phyloP scores from a whole-genome alignment of 2,329 filamentous ascomycete genomes.

The Gyromitra esculenta region DNA sequence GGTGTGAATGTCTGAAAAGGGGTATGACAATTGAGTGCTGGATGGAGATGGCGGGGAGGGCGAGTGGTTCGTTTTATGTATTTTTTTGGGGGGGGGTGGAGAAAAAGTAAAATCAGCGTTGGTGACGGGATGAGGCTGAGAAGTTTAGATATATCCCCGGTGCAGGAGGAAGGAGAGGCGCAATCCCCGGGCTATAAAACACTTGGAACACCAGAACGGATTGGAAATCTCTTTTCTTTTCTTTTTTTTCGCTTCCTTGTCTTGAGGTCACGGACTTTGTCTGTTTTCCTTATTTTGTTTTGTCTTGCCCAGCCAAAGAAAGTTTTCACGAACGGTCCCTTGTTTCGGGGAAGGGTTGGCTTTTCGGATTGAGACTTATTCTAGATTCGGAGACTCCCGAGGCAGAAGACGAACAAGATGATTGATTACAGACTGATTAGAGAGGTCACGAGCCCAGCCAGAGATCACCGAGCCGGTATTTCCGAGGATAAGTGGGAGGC shows the following conservation, averaged over 20 bases:
- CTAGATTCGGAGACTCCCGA: conserved; percentile 39
- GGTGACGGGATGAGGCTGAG: conserved; percentile 47
- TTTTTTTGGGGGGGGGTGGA: neutral
- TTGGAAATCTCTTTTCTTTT: conserved; percentile 12
- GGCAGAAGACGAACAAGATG: neutral
- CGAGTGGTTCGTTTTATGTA: conserved; percentile 28
- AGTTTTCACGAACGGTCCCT: conserved; percentile 8
- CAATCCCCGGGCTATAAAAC: conserved; percentile 21
- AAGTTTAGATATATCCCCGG: conserved; percentile 26
- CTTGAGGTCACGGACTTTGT: conserved; percentile 4
- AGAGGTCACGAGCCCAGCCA: conserved; percentile 25
- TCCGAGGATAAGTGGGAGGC: conserved; percentile 10
- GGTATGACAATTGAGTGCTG: conserved; percentile 1
- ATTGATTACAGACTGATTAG: neutral
- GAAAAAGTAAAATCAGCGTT: neutral
- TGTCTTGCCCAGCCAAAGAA: conserved; percentile 27
- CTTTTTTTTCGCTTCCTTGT: conserved; percentile 3
- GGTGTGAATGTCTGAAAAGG: neutral
- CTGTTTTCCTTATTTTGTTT: conserved; percentile 24
- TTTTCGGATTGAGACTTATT: conserved; percentile 13
- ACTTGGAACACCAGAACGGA: neutral
- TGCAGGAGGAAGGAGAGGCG: conserved; percentile 1
- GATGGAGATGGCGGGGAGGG: neutral
- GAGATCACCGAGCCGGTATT: conserved; percentile 39
- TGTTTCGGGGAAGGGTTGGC: conserved; percentile 15